Evolutionary conservation across 768 basidiomycete genomes (phyloP), one percentile per base, ranked within the genome.

Genomic region (Pisolithus marmoratus): DNA sequence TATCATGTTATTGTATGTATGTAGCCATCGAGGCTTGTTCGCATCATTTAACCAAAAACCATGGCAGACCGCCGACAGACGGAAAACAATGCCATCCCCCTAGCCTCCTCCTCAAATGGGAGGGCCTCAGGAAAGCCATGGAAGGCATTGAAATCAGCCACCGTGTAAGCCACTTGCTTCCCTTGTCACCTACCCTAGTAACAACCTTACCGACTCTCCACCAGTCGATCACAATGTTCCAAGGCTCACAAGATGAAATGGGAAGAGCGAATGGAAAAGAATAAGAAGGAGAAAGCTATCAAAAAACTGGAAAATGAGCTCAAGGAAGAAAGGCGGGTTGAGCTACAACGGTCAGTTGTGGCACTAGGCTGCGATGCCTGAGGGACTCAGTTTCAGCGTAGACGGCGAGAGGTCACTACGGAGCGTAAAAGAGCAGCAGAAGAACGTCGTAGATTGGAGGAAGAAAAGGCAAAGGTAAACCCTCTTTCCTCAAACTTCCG

Each of bases 261-360:
- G 82, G 75, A 81, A 50, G 77, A 80, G 31, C 76, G 90, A 36
- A 87, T 89, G 79, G 74, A 79, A 54, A 81, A 82, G 62, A 80
- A 81, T 23, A 80, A 79, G 63, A 80, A 79, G 60, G 79, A 79
- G 19, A 73, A 74, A 37, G 85, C 90, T 19, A 77, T 87, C 54
- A 91, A 88, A 67, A 83, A 85, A 63, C 72, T 92, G 27, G 74
- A 90, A 66, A 61, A 66, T 9, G 89, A 90, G 56, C 75, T 92
- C 57, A 85, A 80, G 63, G 83, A 86, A 43, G 90, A 91, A 65
- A 90, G 89, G 60, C 71, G 77, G 58, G 78, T 82, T 4, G 89
- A 90, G 60, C 70, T 76, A 44, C 72, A 76, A 55, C 75, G 84
- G 88, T 83, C 54, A 50, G 69, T 62, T 23, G 8, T 14, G 36